Conservation (phyloP, 352 stramenopile species). For the Phytophthora tentaculata region DNA sequence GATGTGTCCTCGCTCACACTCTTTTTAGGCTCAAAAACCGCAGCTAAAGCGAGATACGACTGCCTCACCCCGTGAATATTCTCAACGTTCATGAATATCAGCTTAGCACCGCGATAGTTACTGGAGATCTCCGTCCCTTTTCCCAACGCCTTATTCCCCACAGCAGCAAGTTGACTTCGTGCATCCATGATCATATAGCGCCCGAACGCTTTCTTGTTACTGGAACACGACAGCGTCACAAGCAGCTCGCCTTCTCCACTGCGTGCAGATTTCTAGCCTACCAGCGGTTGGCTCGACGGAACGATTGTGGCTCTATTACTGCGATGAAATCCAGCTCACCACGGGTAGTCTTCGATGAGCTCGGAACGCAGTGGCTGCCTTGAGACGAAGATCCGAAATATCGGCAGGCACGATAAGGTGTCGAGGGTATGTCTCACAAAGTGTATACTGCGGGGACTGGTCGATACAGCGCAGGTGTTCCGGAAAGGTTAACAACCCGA, state of each 20-base stretch:
- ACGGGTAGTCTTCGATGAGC: constrained; percentile 76
- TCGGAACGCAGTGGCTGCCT: constrained; percentile 72
- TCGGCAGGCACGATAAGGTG: constrained; percentile 92
- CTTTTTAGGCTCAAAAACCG: constrained; percentile 80
- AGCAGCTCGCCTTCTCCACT: constrained; percentile 82
- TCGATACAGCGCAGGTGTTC: constrained; percentile 79
- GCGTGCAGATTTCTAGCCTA: constrained; percentile 80
- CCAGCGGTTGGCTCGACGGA: constrained; percentile 79
- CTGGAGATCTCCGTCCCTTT: constrained; percentile 96
- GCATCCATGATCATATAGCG: constrained; percentile 88
- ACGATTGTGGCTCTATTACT: constrained; percentile 81
- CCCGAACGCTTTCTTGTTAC: constrained; percentile 50
- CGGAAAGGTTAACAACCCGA: constrained; percentile 74
- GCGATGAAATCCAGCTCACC: constrained; percentile 78
- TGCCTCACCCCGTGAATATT: constrained; percentile 99
- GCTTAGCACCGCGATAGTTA: constrained; percentile 94
- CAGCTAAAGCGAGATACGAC: constrained; percentile 89
- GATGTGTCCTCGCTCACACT: constrained; percentile 79
- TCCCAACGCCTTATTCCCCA: constrained; percentile 92
- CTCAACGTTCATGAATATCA: constrained; percentile 98
- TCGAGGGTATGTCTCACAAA: constrained; percentile 96
- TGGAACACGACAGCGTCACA: constrained; percentile 65
- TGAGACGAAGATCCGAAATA: constrained; percentile 92
- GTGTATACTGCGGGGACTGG: constrained; percentile 73
- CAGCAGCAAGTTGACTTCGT: constrained; percentile 79